Percentiles rank a stretch among this genome's conserved stretches.
Evolutionary conservation across 352 stramenopile genomes (phyloP).

Genomic region (Globisporangium nodosum): DNA sequence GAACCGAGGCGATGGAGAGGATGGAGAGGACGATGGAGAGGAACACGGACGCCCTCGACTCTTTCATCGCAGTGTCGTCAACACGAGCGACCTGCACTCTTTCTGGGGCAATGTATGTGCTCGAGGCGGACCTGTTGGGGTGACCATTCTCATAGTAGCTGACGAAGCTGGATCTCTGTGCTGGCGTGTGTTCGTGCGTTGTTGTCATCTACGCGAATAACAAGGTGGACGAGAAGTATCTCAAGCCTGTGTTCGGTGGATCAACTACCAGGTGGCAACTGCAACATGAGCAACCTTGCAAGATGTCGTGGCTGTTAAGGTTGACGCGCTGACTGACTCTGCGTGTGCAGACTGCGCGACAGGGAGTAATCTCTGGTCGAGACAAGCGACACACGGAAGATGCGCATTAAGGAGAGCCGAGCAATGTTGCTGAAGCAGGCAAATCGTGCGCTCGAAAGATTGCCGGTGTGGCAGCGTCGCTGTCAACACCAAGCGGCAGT

Average conservation of each 20-base stretch:
- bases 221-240: conserved; percentile 58
- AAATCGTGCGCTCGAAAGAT: no score
- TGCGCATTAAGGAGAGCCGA: not conserved
- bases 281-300: no score
- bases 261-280: conserved; percentile 14
- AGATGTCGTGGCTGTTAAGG: no score
- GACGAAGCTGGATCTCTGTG: not conserved
- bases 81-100: conserved; percentile 35
- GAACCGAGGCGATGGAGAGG: conserved; percentile 4
- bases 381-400: conserved; percentile 4
- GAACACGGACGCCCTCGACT: conserved; percentile 13
- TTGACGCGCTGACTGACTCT: no score
- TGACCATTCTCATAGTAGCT: no score
- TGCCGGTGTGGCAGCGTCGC: no score
- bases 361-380: not conserved
- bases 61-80: conserved; percentile 15
- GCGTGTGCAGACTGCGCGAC: conserved; percentile 5
- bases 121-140: not conserved
- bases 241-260: conserved; percentile 64
- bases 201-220: not conserved
- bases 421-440: no score
- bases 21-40: conserved; percentile 19
- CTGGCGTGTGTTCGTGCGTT: not conserved
- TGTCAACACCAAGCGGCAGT: no score
- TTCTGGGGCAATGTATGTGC: conserved; percentile 58